Evolutionary conservation across 345 rosid genomes (phyloP).

Genomic region (Tarenaya hassleriana): DNA sequence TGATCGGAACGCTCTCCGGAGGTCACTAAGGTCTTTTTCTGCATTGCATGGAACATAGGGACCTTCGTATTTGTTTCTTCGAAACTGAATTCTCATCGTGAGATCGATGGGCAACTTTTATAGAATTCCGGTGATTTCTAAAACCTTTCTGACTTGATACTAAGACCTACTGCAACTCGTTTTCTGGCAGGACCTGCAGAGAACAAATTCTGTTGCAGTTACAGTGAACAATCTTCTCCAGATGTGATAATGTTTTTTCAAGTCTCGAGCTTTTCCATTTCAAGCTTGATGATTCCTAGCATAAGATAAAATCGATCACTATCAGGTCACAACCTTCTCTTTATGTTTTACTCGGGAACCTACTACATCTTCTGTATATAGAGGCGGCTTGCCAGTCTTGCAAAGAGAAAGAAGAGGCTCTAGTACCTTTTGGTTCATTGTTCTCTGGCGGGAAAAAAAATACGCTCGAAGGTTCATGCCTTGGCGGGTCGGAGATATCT

Average conservation of each 20-base stretch:
- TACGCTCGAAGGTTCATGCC: slow-evolving; percentile 19
- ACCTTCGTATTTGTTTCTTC: not conserved
- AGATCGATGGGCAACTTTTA: no score
- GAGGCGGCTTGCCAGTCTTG: slow-evolving; percentile 25
- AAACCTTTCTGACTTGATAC: slow-evolving; percentile 16
- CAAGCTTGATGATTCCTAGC: slow-evolving; percentile 31
- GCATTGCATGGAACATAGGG: not conserved
- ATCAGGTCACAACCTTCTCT: slow-evolving; percentile 13
- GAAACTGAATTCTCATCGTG: not conserved
- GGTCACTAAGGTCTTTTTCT: slow-evolving; percentile 12
- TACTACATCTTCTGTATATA: slow-evolving; percentile 36
- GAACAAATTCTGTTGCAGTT: slow-evolving; percentile 79
- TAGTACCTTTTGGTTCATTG: slow-evolving; percentile 19
- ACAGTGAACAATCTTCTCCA: slow-evolving; percentile 99
- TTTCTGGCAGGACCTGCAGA: slow-evolving; percentile 88
- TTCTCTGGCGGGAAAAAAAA: slow-evolving; percentile 23
- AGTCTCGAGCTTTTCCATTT: slow-evolving; percentile 15
- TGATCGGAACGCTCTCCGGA: slow-evolving; percentile 6
- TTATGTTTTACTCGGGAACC: slow-evolving; percentile 21
- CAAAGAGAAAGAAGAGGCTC: slow-evolving; percentile 28
- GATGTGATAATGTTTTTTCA: slow-evolving; percentile 43
- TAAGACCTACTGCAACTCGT: slow-evolving; percentile 18
- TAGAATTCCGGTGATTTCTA: no score
- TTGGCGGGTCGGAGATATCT: slow-evolving; percentile 22
- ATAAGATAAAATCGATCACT: slow-evolving; percentile 27